Percentiles rank a stretch among this genome's conserved stretches.
phyloP scores from a whole-genome alignment of 441 rosid genomes.

The Pelargonium fulgidum region DNA sequence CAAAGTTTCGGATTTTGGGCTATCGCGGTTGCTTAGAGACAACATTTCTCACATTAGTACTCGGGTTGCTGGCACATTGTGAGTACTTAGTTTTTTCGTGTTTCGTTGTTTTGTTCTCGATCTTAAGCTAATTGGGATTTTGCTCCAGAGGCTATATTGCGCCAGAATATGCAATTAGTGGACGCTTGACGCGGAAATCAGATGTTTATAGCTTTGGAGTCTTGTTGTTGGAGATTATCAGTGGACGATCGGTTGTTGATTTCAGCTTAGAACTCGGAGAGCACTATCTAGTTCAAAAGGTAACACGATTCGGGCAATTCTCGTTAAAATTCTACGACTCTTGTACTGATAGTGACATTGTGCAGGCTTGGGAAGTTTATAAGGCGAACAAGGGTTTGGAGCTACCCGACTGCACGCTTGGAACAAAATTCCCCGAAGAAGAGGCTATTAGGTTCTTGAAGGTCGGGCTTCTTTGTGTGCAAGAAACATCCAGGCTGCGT shows the following conservation, averaged over 20 bases:
- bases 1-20: slow-evolving; percentile 57
- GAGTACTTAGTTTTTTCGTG: slow-evolving; percentile 13
- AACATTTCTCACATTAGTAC: slow-evolving; percentile 44
- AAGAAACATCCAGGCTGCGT: slow-evolving; percentile 41
- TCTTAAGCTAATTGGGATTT: neutral
- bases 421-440: slow-evolving; percentile 33
- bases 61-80: slow-evolving; percentile 56
- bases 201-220: slow-evolving; percentile 45
- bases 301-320: slow-evolving; percentile 9
- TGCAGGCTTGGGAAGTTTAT: slow-evolving; percentile 53
- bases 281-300: slow-evolving; percentile 51
- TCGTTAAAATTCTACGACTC: neutral
- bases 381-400: slow-evolving; percentile 19
- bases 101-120: neutral
- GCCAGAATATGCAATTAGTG: slow-evolving; percentile 42
- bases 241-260: slow-evolving; percentile 19
- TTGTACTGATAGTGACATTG: neutral
- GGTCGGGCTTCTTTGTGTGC: slow-evolving; percentile 52
- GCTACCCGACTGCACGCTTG: slow-evolving; percentile 38
- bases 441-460: slow-evolving; percentile 37
- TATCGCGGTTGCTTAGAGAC: slow-evolving; percentile 36
- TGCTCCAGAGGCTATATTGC: slow-evolving; percentile 41
- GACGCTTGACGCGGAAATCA: slow-evolving; percentile 36
- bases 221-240: slow-evolving; percentile 33
- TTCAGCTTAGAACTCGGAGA: slow-evolving; percentile 42